Percentiles rank a stretch among this genome's conserved stretches.
These are phyloP conservation scores for Fallopia convolvulus DNA, from an alignment of 148 eudicot species.

Conservation along the genomic window DNA sequence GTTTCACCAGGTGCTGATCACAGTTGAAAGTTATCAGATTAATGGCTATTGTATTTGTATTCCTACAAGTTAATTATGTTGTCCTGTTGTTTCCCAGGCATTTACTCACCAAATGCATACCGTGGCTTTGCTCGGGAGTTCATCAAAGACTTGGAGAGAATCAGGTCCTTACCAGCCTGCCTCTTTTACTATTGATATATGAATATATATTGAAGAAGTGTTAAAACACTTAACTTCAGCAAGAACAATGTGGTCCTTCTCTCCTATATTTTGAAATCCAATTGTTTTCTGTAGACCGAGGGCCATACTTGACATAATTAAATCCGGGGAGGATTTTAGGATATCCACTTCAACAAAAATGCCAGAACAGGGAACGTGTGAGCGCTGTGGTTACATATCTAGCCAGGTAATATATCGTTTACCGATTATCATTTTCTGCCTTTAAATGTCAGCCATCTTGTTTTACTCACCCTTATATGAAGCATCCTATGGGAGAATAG, in stretches of 20 bases:
- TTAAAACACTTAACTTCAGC: not conserved
- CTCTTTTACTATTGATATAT: not conserved
- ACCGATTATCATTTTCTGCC: not conserved
- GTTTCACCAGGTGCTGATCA: not conserved
- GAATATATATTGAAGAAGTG: not conserved
- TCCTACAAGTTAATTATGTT: not conserved
- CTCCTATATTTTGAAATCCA: not conserved
- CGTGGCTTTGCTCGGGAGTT: constrained; percentile 99
- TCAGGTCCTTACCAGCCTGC: constrained; percentile 39
- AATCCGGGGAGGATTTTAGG: constrained; percentile 91
- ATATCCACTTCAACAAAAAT: constrained; percentile 88
- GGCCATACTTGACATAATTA: constrained; percentile 91
- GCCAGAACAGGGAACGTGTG: constrained; percentile 99
- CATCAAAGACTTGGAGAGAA: constrained; percentile 93
- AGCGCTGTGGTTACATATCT: constrained; percentile 92
- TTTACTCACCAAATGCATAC: constrained; percentile 97
- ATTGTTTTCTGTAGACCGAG: constrained; percentile 48
- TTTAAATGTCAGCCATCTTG: not conserved
- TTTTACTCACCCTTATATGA: not conserved
- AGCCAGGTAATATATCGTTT: constrained; percentile 53
- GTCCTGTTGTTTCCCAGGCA: constrained; percentile 42
- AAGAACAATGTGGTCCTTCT: not conserved
- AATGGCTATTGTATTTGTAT: not conserved
- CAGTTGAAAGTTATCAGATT: not conserved
- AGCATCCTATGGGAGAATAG: not conserved